Evolutionary conservation across 305 asterid species (phyloP).

Genomic region (Solanum hybrid): DNA sequence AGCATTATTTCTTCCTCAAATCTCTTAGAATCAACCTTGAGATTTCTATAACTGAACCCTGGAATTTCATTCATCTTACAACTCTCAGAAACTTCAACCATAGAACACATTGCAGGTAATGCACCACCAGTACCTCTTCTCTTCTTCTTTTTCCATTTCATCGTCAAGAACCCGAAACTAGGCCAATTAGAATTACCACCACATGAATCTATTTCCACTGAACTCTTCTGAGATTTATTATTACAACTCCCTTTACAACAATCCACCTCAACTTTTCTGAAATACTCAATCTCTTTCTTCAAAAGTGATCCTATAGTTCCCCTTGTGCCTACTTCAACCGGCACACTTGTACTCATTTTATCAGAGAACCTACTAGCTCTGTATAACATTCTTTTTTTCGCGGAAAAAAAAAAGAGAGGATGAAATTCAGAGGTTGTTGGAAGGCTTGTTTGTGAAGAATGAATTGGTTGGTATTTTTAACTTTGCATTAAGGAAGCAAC

Average conservation of each 20-base stretch:
- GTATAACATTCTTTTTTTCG: slow-evolving; percentile 1
- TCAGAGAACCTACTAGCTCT: slow-evolving; percentile 6
- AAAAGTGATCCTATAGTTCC: slow-evolving; percentile 84
- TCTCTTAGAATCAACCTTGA: slow-evolving; percentile 11
- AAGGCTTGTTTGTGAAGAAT: slow-evolving; percentile 6
- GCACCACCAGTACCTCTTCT: slow-evolving; percentile 27
- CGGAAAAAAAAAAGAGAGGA: background rate
- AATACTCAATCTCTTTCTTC: slow-evolving; percentile 67
- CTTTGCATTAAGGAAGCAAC: background rate
- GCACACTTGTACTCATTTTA: slow-evolving; percentile 33
- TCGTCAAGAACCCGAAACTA: slow-evolving; percentile 30
- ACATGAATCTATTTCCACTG: background rate
- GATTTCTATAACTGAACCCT: slow-evolving; percentile 38
- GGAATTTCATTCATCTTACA: slow-evolving; percentile 30
- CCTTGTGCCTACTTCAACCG: slow-evolving; percentile 62
- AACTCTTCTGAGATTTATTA: slow-evolving; percentile 16
- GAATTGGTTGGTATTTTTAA: background rate
- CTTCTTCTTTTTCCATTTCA: slow-evolving; percentile 44
- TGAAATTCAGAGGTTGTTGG: background rate
- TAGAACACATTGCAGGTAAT: slow-evolving; percentile 37
- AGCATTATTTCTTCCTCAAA: slow-evolving; percentile 3
- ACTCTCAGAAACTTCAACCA: slow-evolving; percentile 49
- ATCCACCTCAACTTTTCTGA: slow-evolving; percentile 38
- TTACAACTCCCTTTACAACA: slow-evolving; percentile 12
- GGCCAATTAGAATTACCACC: slow-evolving; percentile 34